Evolutionary conservation across 192 early-diverging fungal genomes (phyloP).

Genomic region (Umbelopsis ramanniana): DNA sequence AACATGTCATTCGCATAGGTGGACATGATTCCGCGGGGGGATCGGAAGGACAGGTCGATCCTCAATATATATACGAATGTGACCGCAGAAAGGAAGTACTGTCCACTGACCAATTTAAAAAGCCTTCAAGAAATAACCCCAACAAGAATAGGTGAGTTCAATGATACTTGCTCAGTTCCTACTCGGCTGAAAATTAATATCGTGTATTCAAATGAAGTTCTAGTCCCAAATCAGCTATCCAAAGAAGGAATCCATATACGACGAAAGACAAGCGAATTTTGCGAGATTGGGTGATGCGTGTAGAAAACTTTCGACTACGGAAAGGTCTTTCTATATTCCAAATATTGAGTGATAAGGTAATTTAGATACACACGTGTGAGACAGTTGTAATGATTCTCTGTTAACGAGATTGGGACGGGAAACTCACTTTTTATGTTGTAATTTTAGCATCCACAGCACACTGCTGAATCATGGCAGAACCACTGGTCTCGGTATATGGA

Average conservation of each 20-base stretch:
- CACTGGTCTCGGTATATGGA: not conserved
- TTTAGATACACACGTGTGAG: not conserved
- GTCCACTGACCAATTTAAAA: too few species aligned
- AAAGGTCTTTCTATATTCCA: not conserved
- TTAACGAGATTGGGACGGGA: too few species aligned
- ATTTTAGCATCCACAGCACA: conserved; percentile 1
- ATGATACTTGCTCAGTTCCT: too few species aligned
- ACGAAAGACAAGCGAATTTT: conserved; percentile 10
- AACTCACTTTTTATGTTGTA: not conserved
- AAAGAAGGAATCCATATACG: not conserved
- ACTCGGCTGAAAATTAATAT: too few species aligned
- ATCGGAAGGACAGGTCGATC: too few species aligned
- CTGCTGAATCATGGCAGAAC: conserved; percentile 6
- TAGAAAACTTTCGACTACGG: not conserved
- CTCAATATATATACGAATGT: too few species aligned
- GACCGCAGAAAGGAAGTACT: too few species aligned
- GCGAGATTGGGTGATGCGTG: not conserved
- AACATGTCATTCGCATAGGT: too few species aligned
- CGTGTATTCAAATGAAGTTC: too few species aligned
- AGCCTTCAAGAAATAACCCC: too few species aligned
- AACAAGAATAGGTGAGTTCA: too few species aligned
- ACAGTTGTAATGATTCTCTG: not conserved
- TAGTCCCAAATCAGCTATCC: not conserved
- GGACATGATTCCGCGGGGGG: too few species aligned
- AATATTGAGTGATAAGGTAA: not conserved